Percentiles rank a stretch among this genome's conserved stretches.
These are phyloP conservation scores for Bimuria novae-zelandiae DNA, from an alignment of 2,329 filamentous ascomycete species.

Conservation along the genomic window DNA sequence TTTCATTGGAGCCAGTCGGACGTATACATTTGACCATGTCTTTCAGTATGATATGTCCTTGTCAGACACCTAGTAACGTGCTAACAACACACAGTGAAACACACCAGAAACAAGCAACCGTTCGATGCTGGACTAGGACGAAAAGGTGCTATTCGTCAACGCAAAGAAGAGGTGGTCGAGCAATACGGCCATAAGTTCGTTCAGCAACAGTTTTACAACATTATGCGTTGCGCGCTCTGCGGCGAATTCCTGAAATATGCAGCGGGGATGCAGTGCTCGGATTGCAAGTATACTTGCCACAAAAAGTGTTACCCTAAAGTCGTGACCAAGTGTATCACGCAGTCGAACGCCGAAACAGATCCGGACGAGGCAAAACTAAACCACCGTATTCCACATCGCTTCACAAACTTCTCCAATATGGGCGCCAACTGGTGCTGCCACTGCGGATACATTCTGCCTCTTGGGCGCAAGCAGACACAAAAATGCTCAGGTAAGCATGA, in stretches of 20 bases:
- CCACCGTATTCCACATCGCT: slow-evolving; percentile 96
- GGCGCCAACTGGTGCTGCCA: slow-evolving; percentile 99
- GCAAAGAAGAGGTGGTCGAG: slow-evolving; percentile 97
- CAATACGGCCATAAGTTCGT: slow-evolving; percentile 99
- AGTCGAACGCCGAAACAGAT: slow-evolving; percentile 97
- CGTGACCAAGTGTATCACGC: slow-evolving; percentile 99
- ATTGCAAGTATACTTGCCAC: slow-evolving; percentile 99
- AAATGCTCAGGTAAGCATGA: slow-evolving; percentile 76
- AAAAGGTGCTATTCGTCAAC: slow-evolving; percentile 94
- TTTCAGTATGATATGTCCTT: slow-evolving; percentile 61
- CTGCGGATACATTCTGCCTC: slow-evolving; percentile 92
- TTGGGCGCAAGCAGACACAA: slow-evolving; percentile 92
- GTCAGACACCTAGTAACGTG: not conserved
- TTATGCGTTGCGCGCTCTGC: slow-evolving; percentile 98
- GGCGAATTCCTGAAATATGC: slow-evolving; percentile 99
- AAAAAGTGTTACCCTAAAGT: slow-evolving; percentile 96
- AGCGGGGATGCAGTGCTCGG: slow-evolving; percentile 97
- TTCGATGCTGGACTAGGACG: slow-evolving; percentile 90
- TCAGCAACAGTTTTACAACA: slow-evolving; percentile 99
- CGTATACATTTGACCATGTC: slow-evolving; percentile 89
- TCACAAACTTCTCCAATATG: slow-evolving; percentile 95
- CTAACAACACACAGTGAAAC: slow-evolving; percentile 65
- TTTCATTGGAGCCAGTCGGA: slow-evolving; percentile 91
- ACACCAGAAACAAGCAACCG: slow-evolving; percentile 78
- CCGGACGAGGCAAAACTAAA: slow-evolving; percentile 99